Conservation (phyloP, 1,284 basidiomycete species). For the Filobasidium uniguttulatum region DNA sequence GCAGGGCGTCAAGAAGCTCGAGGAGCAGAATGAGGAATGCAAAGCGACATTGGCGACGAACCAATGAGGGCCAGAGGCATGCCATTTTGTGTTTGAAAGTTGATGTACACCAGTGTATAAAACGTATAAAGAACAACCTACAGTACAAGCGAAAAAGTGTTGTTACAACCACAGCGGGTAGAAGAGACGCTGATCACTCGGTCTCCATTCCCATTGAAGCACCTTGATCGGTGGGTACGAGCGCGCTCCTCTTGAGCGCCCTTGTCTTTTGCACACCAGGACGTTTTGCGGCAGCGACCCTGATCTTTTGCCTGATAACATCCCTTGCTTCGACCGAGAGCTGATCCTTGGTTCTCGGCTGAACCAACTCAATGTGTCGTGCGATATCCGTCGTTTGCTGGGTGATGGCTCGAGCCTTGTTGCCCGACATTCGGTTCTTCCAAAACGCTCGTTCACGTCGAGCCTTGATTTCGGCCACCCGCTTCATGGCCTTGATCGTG, state of each 20-base stretch:
- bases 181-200: conserved; percentile 7
- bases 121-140: too few species aligned
- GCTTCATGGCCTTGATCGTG: conserved; percentile 95
- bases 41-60: not conserved
- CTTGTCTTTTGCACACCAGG: conserved; percentile 39
- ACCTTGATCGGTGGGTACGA: conserved; percentile 43
- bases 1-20: conserved; percentile 52
- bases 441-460: conserved; percentile 93
- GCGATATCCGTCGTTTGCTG: conserved; percentile 44
- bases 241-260: conserved; percentile 43
- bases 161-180: not conserved
- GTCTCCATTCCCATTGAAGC: conserved; percentile 37
- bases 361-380: conserved; percentile 50
- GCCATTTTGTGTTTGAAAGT: too few species aligned
- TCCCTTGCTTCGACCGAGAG: conserved; percentile 24
- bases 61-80: not conserved
- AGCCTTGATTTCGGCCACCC: conserved; percentile 81
- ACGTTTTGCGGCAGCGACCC: conserved; percentile 51
- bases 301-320: conserved; percentile 59
- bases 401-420: conserved; percentile 28
- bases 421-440: conserved; percentile 60
- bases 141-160: not conserved
- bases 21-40: conserved; percentile 49
- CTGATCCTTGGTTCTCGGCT: conserved; percentile 48
- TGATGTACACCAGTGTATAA: too few species aligned